These are phyloP conservation scores for Deinandra increscens DNA, from an alignment of 129 eudicot genomes.

Conservation along the genomic window DNA sequence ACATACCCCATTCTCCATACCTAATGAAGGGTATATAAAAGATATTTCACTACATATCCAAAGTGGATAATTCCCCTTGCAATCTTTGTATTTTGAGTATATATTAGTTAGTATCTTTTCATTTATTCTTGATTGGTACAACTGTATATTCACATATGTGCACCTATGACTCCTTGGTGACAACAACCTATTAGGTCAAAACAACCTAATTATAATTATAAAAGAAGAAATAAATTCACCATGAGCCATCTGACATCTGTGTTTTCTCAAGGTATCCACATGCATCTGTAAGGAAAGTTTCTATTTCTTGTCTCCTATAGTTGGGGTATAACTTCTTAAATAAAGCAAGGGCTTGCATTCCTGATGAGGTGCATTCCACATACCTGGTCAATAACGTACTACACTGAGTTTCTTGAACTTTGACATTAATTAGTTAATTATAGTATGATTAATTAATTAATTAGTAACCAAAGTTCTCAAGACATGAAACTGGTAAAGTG, in stretches of 20 bases:
- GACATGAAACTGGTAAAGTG: neutral
- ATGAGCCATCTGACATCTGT: constrained; percentile 77
- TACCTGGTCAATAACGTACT: constrained; percentile 27
- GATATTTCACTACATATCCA: too few relatives aligned
- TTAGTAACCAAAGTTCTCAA: too few relatives aligned
- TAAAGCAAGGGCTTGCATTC: constrained; percentile 49
- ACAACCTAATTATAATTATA: too few relatives aligned
- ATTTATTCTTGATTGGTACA: too few relatives aligned
- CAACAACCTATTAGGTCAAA: too few relatives aligned
- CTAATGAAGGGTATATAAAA: constrained; percentile 32
- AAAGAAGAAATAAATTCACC: constrained; percentile 35
- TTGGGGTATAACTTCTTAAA: constrained; percentile 56
- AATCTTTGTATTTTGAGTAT: too few relatives aligned
- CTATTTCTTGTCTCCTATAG: constrained; percentile 57
- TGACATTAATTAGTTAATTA: too few relatives aligned
- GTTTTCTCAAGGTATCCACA: constrained; percentile 44
- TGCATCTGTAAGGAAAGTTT: constrained; percentile 38
- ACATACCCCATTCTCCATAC: constrained; percentile 83
- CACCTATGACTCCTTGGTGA: too few relatives aligned
- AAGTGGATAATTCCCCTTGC: too few relatives aligned
- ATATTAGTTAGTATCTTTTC: too few relatives aligned
- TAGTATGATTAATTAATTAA: too few relatives aligned
- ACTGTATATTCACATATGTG: too few relatives aligned
- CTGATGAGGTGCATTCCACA: constrained; percentile 65
- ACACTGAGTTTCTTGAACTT: constrained; percentile 9